Percentiles rank a stretch among this genome's conserved stretches.
Conservation (phyloP, 495 filamentous ascomycete species). For the Penicillium verhagenii region DNA sequence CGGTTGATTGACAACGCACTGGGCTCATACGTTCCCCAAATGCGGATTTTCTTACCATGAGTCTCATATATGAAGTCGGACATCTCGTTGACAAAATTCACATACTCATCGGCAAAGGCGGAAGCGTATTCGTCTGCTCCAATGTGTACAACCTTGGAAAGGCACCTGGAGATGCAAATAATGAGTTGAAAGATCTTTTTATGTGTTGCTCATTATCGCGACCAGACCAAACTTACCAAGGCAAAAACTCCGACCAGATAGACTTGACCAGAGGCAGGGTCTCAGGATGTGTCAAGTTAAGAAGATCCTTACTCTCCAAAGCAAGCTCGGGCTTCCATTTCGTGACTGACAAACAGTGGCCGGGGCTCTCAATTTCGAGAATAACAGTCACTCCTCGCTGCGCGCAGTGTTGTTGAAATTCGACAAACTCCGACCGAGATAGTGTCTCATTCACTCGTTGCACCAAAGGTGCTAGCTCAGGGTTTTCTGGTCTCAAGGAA, state of each 20-base stretch:
- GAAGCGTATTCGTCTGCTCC: constrained; percentile 58
- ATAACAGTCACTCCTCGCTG: constrained; percentile 52
- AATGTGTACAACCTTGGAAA: constrained; percentile 56
- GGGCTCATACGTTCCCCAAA: constrained; percentile 56
- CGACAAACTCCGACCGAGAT: constrained; percentile 44
- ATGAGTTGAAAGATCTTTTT: too few relatives aligned
- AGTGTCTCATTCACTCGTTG: constrained; percentile 51
- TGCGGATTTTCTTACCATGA: constrained; percentile 46
- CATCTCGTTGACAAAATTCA: constrained; percentile 54
- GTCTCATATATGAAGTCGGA: constrained; percentile 41
- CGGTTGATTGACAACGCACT: constrained; percentile 34
- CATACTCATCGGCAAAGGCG: constrained; percentile 50
- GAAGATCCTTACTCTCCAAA: constrained; percentile 47
- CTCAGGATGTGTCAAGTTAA: constrained; percentile 55
- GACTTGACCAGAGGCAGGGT: constrained; percentile 51
- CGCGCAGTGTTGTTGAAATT: constrained; percentile 52
- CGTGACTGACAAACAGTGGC: constrained; percentile 51
- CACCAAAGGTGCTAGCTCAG: constrained; percentile 40
- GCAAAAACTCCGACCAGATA: constrained; percentile 55
- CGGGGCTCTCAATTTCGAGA: constrained; percentile 56
- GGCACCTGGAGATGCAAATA: too few relatives aligned
- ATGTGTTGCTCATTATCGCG: too few relatives aligned
- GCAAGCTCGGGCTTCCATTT: constrained; percentile 58
- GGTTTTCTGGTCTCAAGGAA: constrained; percentile 41
- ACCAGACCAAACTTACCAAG: too few relatives aligned